Percentiles rank a stretch among this genome's conserved stretches.
Conservation (phyloP, 345 rosid species). For the Acer campestre region DNA sequence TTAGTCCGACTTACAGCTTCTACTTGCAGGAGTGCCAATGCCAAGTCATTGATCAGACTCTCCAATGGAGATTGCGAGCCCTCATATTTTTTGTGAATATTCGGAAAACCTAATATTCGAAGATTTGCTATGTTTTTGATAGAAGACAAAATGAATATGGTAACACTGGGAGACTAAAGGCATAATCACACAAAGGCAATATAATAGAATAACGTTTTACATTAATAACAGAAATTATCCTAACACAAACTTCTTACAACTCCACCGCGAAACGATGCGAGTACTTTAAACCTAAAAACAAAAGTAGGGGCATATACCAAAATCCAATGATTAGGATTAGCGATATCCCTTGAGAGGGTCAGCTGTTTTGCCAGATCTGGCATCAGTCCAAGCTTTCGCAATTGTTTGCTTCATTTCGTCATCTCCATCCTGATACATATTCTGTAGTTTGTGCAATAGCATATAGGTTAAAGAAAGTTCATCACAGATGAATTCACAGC, state of each 20-base stretch:
- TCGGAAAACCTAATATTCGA: background rate
- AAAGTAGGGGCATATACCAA: background rate
- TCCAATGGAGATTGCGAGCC: no score
- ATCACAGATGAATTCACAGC: background rate
- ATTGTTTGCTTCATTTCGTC: constrained; percentile 92
- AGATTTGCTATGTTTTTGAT: background rate
- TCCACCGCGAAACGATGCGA: background rate
- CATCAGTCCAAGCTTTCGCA: constrained; percentile 99
- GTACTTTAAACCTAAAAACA: background rate
- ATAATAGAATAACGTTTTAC: background rate
- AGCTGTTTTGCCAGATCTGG: constrained; percentile 84
- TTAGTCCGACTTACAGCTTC: no score
- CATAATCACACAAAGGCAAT: background rate
- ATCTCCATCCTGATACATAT: constrained; percentile 95
- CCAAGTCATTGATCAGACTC: no score
- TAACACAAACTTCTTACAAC: background rate
- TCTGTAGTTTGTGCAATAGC: constrained; percentile 38
- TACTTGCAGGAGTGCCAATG: no score
- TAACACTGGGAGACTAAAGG: no score
- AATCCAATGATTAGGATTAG: constrained; percentile 14
- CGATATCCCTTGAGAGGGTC: constrained; percentile 63
- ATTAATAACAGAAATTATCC: background rate
- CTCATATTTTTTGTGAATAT: background rate
- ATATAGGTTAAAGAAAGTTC: background rate
- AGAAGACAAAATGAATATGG: background rate